These are phyloP conservation scores for Apiospora sp. DNA, from an alignment of 2,329 filamentous ascomycete genomes.

Conservation along the genomic window DNA sequence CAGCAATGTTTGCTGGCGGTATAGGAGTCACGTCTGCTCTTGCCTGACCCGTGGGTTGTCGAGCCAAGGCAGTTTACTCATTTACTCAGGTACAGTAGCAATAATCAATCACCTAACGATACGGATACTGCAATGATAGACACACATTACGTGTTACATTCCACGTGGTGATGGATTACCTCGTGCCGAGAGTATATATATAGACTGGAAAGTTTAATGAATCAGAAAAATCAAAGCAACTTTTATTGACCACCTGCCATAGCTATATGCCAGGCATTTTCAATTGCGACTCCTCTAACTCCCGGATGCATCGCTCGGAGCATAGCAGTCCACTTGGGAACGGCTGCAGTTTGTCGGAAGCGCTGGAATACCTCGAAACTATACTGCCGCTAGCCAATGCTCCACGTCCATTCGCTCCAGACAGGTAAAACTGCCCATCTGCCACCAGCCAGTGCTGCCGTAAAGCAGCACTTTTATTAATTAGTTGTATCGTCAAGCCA, in stretches of 20 bases:
- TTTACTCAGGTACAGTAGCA: not conserved
- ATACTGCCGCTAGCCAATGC: not conserved
- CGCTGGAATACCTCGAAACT: not conserved
- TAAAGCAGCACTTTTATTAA: slow-evolving; percentile 9
- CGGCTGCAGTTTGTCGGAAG: not conserved
- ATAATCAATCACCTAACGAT: not conserved
- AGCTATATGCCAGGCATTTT: slow-evolving; percentile 14
- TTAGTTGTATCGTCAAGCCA: slow-evolving; percentile 14
- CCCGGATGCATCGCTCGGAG: slow-evolving; percentile 8
- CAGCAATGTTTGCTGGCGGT: slow-evolving; percentile 63
- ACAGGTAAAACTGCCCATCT: not conserved
- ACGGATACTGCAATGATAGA: not conserved
- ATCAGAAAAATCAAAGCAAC: slow-evolving; percentile 17
- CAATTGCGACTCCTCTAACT: slow-evolving; percentile 18
- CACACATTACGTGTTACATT: not conserved
- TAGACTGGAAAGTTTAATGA: not conserved
- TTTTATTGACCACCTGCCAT: slow-evolving; percentile 20
- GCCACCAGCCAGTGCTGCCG: not conserved
- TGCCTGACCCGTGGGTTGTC: not conserved
- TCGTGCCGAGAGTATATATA: not conserved
- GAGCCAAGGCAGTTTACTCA: not conserved
- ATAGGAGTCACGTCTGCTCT: slow-evolving; percentile 37
- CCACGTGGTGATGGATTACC: not conserved
- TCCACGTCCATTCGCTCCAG: not conserved
- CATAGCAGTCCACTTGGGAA: not conserved